Percentiles rank a stretch among this genome's conserved stretches.
Evolutionary conservation across 2,329 filamentous ascomycete species (phyloP).

Genomic region (Colletotrichum liriopes): DNA sequence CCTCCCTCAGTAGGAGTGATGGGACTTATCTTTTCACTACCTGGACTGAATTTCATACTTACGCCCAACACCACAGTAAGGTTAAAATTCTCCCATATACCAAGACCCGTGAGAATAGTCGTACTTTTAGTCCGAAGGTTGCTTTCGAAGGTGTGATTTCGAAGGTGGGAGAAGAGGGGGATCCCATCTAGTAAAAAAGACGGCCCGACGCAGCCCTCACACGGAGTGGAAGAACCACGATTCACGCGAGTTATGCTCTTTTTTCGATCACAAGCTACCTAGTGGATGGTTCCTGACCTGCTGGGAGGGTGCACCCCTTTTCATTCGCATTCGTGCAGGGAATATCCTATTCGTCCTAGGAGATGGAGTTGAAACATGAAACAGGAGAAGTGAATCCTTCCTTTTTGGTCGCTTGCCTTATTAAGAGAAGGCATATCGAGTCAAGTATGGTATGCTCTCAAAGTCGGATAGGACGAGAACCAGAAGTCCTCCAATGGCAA

Average conservation of each 20-base stretch:
- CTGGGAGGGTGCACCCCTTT: neutral
- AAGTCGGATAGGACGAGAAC: neutral
- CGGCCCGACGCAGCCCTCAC: neutral
- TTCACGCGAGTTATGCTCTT: neutral
- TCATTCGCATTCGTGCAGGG: neutral
- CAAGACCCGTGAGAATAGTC: neutral
- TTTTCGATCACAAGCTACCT: neutral
- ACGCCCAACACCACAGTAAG: too few species aligned
- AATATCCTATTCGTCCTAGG: neutral
- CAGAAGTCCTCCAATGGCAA: neutral
- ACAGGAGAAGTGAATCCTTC: neutral
- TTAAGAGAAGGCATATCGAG: neutral
- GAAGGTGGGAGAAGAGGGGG: neutral
- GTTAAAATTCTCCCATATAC: neutral
- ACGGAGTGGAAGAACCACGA: neutral
- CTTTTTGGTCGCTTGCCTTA: neutral
- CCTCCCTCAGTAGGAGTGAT: too few species aligned
- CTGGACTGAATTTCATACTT: too few species aligned
- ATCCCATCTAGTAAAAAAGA: neutral
- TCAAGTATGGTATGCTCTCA: neutral
- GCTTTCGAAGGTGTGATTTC: neutral
- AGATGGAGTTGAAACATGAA: conserved; percentile 18
- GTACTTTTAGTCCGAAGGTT: neutral
- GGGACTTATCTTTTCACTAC: too few species aligned
- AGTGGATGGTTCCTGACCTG: neutral